Percentiles rank a stretch among this genome's conserved stretches.
phyloP scores from a whole-genome alignment of 805 yeast genomes.

The Martiniozyma abietophila region DNA sequence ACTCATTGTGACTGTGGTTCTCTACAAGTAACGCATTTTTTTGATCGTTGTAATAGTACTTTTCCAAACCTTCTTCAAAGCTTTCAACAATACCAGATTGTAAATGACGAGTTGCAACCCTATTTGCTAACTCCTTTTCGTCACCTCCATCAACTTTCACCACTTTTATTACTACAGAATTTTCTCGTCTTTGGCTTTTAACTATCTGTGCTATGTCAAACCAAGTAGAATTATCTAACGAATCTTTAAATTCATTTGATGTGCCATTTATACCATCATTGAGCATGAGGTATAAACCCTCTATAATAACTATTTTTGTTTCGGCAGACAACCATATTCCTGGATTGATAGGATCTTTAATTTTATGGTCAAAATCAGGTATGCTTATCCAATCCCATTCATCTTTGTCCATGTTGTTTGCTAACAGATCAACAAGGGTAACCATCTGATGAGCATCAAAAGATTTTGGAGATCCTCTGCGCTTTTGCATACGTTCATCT shows the following conservation, averaged over 20 bases:
- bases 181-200: constrained; percentile 6
- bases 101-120: constrained; percentile 64
- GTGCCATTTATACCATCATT: no score
- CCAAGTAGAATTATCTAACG: constrained; percentile 58
- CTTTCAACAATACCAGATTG: constrained; percentile 41
- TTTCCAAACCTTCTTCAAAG: constrained; percentile 40
- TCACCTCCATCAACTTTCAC: constrained; percentile 23
- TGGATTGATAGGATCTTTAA: constrained; percentile 60
- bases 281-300: constrained; percentile 69
- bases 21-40: constrained; percentile 43
- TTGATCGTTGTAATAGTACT: constrained; percentile 50
- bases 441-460: constrained; percentile 55
- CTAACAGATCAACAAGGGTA: constrained; percentile 25
- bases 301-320: constrained; percentile 53
- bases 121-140: constrained; percentile 34
- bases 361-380: constrained; percentile 70
- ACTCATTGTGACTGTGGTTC: constrained; percentile 8
- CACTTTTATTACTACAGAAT: constrained; percentile 25
- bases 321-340: constrained; percentile 33
- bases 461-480: constrained; percentile 83
- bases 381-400: constrained; percentile 24
- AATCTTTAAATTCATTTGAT: no score
- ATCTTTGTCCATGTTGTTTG: no score
- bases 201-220: constrained; percentile 31
- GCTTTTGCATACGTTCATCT: constrained; percentile 40